Percentiles rank a stretch among this genome's conserved stretches.
Evolutionary conservation across 345 rosid species (phyloP).

Genomic region (Geranium rotundifolium): DNA sequence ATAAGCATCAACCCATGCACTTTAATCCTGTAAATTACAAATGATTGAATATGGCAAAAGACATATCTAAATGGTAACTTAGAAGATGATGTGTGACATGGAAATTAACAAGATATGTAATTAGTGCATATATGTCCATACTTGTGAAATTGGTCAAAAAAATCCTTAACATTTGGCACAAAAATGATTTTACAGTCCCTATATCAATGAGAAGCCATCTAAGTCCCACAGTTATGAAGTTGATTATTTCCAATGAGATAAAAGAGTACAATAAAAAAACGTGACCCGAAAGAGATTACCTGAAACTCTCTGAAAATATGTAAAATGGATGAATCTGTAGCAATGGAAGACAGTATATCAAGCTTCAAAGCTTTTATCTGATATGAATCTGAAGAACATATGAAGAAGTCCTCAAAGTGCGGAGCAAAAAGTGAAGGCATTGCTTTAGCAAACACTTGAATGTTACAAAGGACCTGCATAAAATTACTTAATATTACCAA

Average conservation of each 20-base stretch:
- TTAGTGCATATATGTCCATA: no score
- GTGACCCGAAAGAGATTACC: slow-evolving; percentile 29
- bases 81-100: background rate
- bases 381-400: slow-evolving; percentile 64
- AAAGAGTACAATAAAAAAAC: slow-evolving; percentile 1
- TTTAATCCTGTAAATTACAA: slow-evolving; percentile 2
- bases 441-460: slow-evolving; percentile 76
- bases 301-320: slow-evolving; percentile 76
- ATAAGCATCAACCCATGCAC: slow-evolving; percentile 23
- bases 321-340: slow-evolving; percentile 56
- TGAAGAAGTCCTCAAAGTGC: slow-evolving; percentile 64
- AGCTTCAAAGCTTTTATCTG: slow-evolving; percentile 82
- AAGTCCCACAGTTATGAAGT: no score
- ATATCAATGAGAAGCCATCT: no score
- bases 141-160: no score
- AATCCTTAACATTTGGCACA: no score
- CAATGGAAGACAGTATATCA: slow-evolving; percentile 73
- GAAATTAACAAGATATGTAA: no score
- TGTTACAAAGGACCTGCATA: slow-evolving; percentile 77
- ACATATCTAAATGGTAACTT: background rate
- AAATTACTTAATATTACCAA: slow-evolving; percentile 8
- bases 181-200: no score
- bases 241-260: background rate
- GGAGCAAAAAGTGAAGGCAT: slow-evolving; percentile 74
- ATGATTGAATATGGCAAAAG: background rate